Evolutionary conservation across 1,139 yeast species (phyloP).

Genomic region (Zygotorulaspora mrakii): DNA sequence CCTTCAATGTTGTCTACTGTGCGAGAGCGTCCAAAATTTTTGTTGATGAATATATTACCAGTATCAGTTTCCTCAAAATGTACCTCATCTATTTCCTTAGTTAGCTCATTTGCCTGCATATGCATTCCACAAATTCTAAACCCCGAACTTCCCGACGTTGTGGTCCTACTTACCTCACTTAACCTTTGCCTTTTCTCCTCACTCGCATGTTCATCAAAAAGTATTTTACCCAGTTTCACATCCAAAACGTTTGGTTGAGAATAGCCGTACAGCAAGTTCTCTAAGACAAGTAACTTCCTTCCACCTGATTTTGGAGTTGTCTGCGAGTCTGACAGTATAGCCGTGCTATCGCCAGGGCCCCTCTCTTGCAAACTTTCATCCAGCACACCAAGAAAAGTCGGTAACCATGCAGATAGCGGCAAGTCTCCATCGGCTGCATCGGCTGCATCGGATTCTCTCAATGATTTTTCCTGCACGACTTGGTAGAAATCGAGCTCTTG

Average conservation of each 20-base stretch:
- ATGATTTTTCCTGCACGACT: constrained; percentile 17
- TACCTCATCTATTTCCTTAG: constrained; percentile 13
- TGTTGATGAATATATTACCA: constrained; percentile 53
- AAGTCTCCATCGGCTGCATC: constrained; percentile 37
- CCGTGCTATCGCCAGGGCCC: constrained; percentile 5
- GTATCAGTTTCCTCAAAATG: constrained; percentile 33
- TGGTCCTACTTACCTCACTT: constrained; percentile 55
- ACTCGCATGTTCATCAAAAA: constrained; percentile 60
- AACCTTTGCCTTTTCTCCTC: constrained; percentile 61
- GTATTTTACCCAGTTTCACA: constrained; percentile 68
- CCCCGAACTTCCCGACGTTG: constrained; percentile 76
- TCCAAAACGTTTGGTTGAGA: constrained; percentile 71
- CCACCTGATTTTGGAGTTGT: constrained; percentile 2
- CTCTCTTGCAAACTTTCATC: constrained; percentile 37
- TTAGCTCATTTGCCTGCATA: constrained; percentile 37
- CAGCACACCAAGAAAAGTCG: constrained; percentile 43
- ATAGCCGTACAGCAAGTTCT: constrained; percentile 63
- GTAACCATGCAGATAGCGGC: constrained; percentile 53
- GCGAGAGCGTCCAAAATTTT: constrained; percentile 65
- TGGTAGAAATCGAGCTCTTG: constrained; percentile 74
- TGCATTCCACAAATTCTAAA: constrained; percentile 90
- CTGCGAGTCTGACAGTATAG: background rate
- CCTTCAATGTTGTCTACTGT: constrained; percentile 42
- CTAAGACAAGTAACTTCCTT: constrained; percentile 57
- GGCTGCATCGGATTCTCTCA: constrained; percentile 23